These are phyloP conservation scores for Lizanozyma gosingica DNA, from an alignment of 1,139 yeast species.

Conservation along the genomic window DNA sequence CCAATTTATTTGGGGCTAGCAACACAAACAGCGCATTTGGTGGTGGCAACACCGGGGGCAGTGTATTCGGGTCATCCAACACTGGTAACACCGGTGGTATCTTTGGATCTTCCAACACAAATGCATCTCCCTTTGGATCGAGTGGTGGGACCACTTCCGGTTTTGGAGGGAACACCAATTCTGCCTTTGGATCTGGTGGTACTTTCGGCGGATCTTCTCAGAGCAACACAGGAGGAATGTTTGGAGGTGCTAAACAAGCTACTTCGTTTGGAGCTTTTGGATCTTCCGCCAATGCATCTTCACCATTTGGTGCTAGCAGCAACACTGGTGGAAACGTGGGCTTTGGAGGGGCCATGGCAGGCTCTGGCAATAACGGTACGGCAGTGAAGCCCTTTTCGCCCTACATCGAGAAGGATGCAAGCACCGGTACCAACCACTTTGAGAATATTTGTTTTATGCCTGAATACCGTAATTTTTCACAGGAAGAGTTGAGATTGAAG, in stretches of 20 bases:
- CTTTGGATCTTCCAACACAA: slow-evolving; percentile 17
- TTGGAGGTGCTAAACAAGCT: slow-evolving; percentile 9
- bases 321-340: slow-evolving; percentile 14
- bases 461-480: slow-evolving; percentile 70
- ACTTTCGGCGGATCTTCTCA: slow-evolving; percentile 11
- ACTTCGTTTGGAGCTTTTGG: slow-evolving; percentile 16
- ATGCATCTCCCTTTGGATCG: slow-evolving; percentile 19
- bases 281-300: slow-evolving; percentile 9
- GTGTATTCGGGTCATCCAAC: slow-evolving; percentile 16
- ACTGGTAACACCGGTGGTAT: slow-evolving; percentile 13
- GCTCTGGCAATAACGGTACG: slow-evolving; percentile 57
- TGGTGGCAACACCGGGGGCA: slow-evolving; percentile 4
- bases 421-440: slow-evolving; percentile 49
- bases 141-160: slow-evolving; percentile 10
- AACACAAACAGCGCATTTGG: slow-evolving; percentile 8
- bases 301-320: slow-evolving; percentile 18
- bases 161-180: slow-evolving; percentile 18
- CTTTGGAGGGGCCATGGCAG: slow-evolving; percentile 20
- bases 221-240: slow-evolving; percentile 4
- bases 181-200: slow-evolving; percentile 18
- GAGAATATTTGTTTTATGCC: slow-evolving; percentile 86
- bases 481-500: slow-evolving; percentile 81
- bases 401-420: slow-evolving; percentile 63
- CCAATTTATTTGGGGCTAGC: slow-evolving; percentile 13
- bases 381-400: slow-evolving; percentile 59